phyloP scores from a whole-genome alignment of 371 early-diverging fungal species.

The Rhizopus delemar region DNA sequence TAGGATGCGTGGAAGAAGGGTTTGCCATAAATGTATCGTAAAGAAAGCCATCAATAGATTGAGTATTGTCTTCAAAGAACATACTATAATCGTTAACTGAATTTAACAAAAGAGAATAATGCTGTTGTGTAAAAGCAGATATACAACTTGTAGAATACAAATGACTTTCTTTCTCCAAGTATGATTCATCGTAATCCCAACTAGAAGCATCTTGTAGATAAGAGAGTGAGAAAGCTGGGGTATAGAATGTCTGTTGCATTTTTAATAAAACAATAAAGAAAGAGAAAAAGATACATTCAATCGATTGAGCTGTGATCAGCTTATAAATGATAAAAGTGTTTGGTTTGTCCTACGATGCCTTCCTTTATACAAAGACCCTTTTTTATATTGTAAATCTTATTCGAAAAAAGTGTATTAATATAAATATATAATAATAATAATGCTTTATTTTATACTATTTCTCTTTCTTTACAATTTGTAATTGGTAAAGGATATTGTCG shows the following conservation, averaged over 20 bases:
- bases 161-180: background rate
- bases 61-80: too few relatives aligned
- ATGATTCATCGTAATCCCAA: background rate
- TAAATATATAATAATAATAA: too few relatives aligned
- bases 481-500: too few relatives aligned
- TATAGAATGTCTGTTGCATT: constrained; percentile 3
- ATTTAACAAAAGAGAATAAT: background rate
- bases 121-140: background rate
- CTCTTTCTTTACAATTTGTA: background rate
- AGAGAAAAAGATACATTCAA: background rate
- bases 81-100: background rate
- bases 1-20: background rate
- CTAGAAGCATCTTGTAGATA: background rate
- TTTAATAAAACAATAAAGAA: background rate
- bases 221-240: background rate
- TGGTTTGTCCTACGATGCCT: background rate
- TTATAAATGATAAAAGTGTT: constrained; percentile 21
- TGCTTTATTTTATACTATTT: background rate
- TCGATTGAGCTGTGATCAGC: background rate
- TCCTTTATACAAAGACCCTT: background rate
- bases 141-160: background rate
- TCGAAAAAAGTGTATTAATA: too few relatives aligned
- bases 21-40: background rate
- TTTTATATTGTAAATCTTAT: too few relatives aligned
- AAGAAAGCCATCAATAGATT: too few relatives aligned